phyloP scores from a whole-genome alignment of 2,329 filamentous ascomycete species.

The Cadophora malorum region DNA sequence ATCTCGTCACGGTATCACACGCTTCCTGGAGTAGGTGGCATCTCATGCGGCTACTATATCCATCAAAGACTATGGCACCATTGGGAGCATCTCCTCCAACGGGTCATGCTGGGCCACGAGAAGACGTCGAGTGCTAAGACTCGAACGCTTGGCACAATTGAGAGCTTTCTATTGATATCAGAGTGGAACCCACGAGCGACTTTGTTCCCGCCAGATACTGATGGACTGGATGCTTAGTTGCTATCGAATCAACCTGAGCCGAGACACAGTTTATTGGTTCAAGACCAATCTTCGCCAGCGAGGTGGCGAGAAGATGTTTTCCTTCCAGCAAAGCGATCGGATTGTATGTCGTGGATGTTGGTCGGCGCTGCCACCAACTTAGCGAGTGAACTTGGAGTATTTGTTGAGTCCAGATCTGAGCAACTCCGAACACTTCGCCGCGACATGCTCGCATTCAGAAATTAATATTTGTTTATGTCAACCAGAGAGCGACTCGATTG shows the following conservation, averaged over 20 bases:
- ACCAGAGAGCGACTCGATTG: neutral
- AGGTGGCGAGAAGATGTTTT: constrained; percentile 1
- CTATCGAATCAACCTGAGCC: neutral
- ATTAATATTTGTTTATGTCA: neutral
- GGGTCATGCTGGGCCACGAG: too few relatives aligned
- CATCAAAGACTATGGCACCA: too few relatives aligned
- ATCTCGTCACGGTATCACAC: too few relatives aligned
- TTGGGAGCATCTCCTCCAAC: too few relatives aligned
- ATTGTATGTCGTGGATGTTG: neutral
- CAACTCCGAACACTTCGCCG: neutral
- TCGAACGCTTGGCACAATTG: too few relatives aligned
- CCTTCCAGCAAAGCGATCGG: neutral
- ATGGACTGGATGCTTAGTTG: constrained; percentile 1
- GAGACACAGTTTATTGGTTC: neutral
- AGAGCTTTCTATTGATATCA: too few relatives aligned
- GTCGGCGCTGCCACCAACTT: neutral
- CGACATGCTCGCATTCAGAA: neutral
- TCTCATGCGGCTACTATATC: too few relatives aligned
- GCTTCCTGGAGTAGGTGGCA: too few relatives aligned
- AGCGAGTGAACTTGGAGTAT: neutral
- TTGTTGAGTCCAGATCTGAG: too few relatives aligned
- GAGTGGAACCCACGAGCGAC: too few relatives aligned
- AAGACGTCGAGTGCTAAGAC: too few relatives aligned
- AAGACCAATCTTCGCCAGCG: neutral
- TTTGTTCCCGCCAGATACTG: too few relatives aligned